Evolutionary conservation across 352 stramenopile genomes (phyloP).

Genomic region (Phytophthora ohioensis): DNA sequence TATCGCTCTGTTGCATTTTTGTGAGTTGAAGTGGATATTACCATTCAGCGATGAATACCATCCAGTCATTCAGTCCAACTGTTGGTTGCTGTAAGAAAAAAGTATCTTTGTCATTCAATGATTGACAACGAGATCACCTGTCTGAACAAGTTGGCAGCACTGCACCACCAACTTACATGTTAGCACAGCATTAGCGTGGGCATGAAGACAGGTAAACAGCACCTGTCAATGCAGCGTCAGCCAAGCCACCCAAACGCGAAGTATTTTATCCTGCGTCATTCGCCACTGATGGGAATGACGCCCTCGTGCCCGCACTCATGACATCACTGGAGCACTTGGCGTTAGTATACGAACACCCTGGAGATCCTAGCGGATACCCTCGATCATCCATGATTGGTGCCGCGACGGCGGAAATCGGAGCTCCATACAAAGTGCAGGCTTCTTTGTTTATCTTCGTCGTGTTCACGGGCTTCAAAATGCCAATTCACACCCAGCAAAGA

Average conservation of each 20-base stretch:
- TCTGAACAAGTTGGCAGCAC: too few relatives aligned
- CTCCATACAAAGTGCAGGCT: slow-evolving; percentile 14
- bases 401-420: not conserved
- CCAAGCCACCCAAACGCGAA: not conserved
- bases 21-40: slow-evolving; percentile 5
- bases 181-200: not conserved
- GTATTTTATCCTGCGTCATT: slow-evolving; percentile 15
- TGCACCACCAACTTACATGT: too few relatives aligned
- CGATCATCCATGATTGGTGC: slow-evolving; percentile 28
- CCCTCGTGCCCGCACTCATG: slow-evolving; percentile 9
- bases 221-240: too few relatives aligned
- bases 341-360: slow-evolving; percentile 14
- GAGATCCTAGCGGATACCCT: slow-evolving; percentile 16
- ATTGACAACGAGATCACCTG: too few relatives aligned
- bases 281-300: slow-evolving; percentile 25
- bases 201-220: not conserved
- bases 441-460: slow-evolving; percentile 6
- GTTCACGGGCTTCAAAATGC: slow-evolving; percentile 9
- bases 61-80: not conserved
- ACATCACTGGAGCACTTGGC: slow-evolving; percentile 28
- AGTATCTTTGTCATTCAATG: not conserved
- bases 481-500: slow-evolving; percentile 10
- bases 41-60: slow-evolving; percentile 10
- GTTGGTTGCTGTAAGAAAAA: not conserved
- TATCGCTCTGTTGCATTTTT: not conserved